These are phyloP conservation scores for Cunninghamia lanceolata DNA, from an alignment of 75 land plant species.

Conservation along the genomic window DNA sequence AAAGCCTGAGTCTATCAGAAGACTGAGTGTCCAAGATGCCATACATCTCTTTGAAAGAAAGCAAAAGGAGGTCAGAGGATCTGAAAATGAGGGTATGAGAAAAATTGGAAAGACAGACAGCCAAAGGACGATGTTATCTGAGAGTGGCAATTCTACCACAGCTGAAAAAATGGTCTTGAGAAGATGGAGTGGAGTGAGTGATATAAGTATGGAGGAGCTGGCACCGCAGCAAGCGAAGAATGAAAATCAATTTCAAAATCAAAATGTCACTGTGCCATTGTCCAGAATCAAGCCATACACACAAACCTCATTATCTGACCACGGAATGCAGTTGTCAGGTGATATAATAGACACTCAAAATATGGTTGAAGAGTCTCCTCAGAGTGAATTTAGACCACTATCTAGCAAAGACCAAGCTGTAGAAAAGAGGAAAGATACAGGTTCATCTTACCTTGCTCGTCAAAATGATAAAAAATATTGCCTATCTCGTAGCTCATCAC, in stretches of 20 bases:
- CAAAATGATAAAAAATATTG: not conserved
- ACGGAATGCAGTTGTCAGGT: not conserved
- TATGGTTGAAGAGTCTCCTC: not conserved
- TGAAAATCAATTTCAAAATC: not conserved
- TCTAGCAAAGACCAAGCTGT: not conserved
- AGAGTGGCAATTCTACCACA: slow-evolving; percentile 12
- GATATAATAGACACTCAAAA: not conserved
- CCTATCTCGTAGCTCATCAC: not conserved
- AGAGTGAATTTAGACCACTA: slow-evolving; percentile 1
- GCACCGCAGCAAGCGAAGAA: not conserved
- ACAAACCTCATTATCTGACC: not conserved
- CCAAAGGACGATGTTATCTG: slow-evolving; percentile 15
- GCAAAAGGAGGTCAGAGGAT: slow-evolving; percentile 32
- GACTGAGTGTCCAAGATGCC: slow-evolving; percentile 82
- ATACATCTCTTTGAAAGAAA: slow-evolving; percentile 77
- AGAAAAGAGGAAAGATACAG: not conserved
- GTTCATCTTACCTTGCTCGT: not conserved
- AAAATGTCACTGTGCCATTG: not conserved
- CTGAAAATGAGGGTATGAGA: not conserved
- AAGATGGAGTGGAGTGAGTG: slow-evolving; percentile 67
- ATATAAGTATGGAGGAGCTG: slow-evolving; percentile 20
- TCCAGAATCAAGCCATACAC: not conserved
- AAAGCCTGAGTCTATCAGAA: slow-evolving; percentile 32
- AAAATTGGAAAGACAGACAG: slow-evolving; percentile 7
- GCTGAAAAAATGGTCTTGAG: slow-evolving; percentile 55